Evolutionary conservation across 495 filamentous ascomycete genomes (phyloP).

Genomic region (Penicillium fimorum): DNA sequence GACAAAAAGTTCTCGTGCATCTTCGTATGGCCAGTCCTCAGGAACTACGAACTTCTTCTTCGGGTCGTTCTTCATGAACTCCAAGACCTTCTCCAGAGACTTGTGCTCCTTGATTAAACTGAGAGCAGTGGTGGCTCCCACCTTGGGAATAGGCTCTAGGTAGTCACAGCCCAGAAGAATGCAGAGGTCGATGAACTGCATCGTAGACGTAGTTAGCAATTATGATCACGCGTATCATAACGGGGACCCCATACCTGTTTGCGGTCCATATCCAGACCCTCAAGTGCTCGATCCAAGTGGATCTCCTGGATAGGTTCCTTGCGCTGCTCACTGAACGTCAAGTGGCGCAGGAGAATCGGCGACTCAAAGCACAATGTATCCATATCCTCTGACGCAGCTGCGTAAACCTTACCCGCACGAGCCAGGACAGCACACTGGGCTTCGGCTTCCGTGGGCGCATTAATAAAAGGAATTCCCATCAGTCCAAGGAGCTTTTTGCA

Average conservation of each 20-base stretch:
- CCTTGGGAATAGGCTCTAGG: conserved; percentile 89
- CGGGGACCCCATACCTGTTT: conserved; percentile 58
- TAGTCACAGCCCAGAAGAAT: conserved; percentile 99
- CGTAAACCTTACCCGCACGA: conserved; percentile 91
- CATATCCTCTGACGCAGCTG: conserved; percentile 97
- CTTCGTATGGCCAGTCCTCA: conserved; percentile 89
- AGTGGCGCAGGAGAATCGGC: conserved; percentile 84
- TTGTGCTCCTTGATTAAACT: conserved; percentile 90
- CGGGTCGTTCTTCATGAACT: conserved; percentile 68
- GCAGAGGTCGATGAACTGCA: conserved; percentile 92
- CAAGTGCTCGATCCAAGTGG: conserved; percentile 75
- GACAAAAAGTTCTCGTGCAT: conserved; percentile 88
- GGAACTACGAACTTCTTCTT: conserved; percentile 80
- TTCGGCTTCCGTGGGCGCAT: conserved; percentile 95
- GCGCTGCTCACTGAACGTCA: conserved; percentile 94
- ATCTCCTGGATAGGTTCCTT: conserved; percentile 99
- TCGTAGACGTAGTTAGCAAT: background rate
- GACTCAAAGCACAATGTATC: conserved; percentile 95
- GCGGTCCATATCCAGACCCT: conserved; percentile 82
- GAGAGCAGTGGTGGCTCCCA: conserved; percentile 86
- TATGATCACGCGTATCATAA: background rate
- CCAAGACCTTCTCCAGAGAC: conserved; percentile 80
- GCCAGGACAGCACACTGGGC: conserved; percentile 93
- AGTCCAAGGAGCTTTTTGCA: conserved; percentile 85
- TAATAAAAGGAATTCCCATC: conserved; percentile 95